Evolutionary conservation across 2,329 filamentous ascomycete species (phyloP).

Genomic region (Periglandula ipomoeae): DNA sequence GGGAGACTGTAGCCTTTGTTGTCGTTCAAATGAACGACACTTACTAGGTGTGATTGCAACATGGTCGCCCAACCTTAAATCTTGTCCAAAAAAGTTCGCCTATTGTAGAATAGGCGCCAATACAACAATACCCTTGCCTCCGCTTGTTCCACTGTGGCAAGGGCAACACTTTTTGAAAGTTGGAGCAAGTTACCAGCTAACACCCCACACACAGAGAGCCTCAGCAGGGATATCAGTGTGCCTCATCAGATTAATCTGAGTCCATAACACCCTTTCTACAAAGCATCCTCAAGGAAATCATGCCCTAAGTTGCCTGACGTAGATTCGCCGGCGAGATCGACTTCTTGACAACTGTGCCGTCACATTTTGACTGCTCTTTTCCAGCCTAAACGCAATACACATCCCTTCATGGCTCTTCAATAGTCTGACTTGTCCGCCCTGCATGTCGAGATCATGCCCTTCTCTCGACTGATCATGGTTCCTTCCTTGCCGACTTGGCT

Average conservation of each 20-base stretch:
- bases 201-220: neutral
- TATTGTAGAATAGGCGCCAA: neutral
- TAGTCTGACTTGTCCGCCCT: neutral
- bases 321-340: neutral
- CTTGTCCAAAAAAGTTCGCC: too few species aligned
- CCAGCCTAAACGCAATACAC: too few species aligned
- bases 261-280: neutral
- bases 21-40: too few species aligned
- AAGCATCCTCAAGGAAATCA: neutral
- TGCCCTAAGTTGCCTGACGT: neutral
- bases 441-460: neutral
- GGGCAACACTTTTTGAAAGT: neutral
- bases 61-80: too few species aligned
- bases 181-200: neutral
- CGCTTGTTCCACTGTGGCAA: neutral
- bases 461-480: neutral
- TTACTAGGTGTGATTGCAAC: too few species aligned
- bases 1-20: too few species aligned
- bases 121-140: neutral
- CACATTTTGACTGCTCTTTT: too few species aligned
- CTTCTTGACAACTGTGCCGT: neutral
- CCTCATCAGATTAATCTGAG: neutral
- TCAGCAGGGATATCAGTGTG: neutral
- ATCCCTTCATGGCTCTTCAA: constrained; percentile 2
- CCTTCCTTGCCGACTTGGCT: neutral